Conservation (phyloP, 2,329 filamentous ascomycete species). For the Fusarium concolor region DNA sequence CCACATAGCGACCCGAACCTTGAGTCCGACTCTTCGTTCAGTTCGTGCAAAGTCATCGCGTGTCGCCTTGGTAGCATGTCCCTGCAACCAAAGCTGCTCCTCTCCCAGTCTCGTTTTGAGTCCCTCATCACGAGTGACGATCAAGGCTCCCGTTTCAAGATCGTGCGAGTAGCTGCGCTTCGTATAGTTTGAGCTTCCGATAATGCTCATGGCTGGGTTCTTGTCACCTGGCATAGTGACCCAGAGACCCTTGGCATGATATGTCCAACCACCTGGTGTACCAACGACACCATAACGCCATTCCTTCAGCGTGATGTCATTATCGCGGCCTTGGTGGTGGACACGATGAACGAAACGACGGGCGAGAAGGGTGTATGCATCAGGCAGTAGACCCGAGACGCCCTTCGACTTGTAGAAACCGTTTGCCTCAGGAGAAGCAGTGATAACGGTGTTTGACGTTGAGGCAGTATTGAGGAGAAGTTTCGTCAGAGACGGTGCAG, state of each 20-base stretch:
- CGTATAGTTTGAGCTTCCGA: constrained; percentile 96
- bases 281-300: constrained; percentile 88
- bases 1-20: constrained; percentile 93
- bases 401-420: constrained; percentile 93
- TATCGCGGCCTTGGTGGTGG: constrained; percentile 58
- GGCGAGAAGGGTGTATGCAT: constrained; percentile 90
- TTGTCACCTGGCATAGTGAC: constrained; percentile 76
- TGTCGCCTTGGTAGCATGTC: constrained; percentile 75
- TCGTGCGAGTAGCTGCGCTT: constrained; percentile 93
- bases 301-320: constrained; percentile 80
- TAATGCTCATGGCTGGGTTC: constrained; percentile 80
- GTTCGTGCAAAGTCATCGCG: constrained; percentile 82
- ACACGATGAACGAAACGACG: constrained; percentile 79
- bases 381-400: constrained; percentile 88
- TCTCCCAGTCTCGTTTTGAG: constrained; percentile 79
- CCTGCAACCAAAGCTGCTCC: constrained; percentile 84
- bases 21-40: constrained; percentile 85
- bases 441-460: constrained; percentile 82
- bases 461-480: constrained; percentile 81
- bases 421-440: constrained; percentile 92
- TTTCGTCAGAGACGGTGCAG: constrained; percentile 83
- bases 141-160: constrained; percentile 86
- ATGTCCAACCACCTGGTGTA: constrained; percentile 90
- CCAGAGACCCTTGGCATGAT: constrained; percentile 98
- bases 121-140: constrained; percentile 81